These are phyloP conservation scores for Euphorbia tirucalli DNA, from an alignment of 345 rosid species.

Conservation along the genomic window DNA sequence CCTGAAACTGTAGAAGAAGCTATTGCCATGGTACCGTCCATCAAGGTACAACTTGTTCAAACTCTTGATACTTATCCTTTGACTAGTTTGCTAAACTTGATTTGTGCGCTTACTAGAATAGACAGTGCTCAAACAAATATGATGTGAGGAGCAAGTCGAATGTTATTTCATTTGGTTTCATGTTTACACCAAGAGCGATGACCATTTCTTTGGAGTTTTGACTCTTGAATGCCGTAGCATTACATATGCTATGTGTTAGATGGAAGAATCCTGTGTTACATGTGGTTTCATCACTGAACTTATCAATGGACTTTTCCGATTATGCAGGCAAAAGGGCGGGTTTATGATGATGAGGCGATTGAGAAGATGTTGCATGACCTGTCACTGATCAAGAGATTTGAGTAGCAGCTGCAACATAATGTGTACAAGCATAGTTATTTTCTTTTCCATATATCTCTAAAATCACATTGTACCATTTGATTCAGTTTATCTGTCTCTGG, in stretches of 20 bases:
- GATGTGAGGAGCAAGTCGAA: background rate
- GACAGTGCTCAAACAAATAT: background rate
- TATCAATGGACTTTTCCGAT: conserved; percentile 4
- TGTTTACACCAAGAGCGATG: background rate
- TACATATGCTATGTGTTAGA: background rate
- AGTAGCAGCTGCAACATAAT: conserved; percentile 29
- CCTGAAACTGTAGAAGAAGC: conserved; percentile 99
- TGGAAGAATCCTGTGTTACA: background rate
- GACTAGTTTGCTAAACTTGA: background rate
- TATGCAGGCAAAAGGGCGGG: conserved; percentile 80
- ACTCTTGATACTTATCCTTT: background rate
- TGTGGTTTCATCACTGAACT: background rate
- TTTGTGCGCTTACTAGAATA: background rate
- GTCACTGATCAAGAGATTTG: conserved; percentile 83
- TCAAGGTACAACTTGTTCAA: conserved; percentile 51
- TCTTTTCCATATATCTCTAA: background rate
- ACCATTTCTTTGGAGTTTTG: background rate
- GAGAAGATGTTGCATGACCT: conserved; percentile 91
- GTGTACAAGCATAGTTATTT: too few relatives aligned
- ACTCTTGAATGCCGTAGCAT: background rate
- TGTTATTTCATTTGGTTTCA: background rate
- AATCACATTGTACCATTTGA: background rate
- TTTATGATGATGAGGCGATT: conserved; percentile 76
- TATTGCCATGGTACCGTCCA: conserved; percentile 93
- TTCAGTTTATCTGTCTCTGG: too few relatives aligned